phyloP scores from a whole-genome alignment of 1,284 basidiomycete genomes.

The Papiliotrema nemorosa region DNA sequence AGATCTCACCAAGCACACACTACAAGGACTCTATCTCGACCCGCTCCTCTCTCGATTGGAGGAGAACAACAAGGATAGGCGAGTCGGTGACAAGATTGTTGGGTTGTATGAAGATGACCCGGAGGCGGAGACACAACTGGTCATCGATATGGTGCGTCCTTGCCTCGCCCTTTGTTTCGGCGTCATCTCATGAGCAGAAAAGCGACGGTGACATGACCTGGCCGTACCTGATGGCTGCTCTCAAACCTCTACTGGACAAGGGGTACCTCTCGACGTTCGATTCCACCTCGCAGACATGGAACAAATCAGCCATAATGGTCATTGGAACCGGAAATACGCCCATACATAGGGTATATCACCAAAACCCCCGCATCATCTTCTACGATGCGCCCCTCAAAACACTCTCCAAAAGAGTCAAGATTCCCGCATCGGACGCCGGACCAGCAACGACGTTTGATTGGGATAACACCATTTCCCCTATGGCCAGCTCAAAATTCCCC shows the following conservation, averaged over 20 bases:
- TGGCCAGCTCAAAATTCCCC: slow-evolving; percentile 28
- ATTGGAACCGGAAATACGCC: slow-evolving; percentile 41
- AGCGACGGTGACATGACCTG: slow-evolving; percentile 23
- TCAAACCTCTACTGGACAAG: slow-evolving; percentile 23
- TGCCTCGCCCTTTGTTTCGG: neutral
- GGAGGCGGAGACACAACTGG: slow-evolving; percentile 17
- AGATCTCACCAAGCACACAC: slow-evolving; percentile 20
- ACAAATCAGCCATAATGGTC: slow-evolving; percentile 32
- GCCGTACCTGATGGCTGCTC: slow-evolving; percentile 19
- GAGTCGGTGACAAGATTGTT: neutral
- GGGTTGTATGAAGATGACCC: slow-evolving; percentile 23
- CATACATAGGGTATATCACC: slow-evolving; percentile 21
- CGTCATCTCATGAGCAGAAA: slow-evolving; percentile 8
- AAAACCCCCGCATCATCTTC: slow-evolving; percentile 32
- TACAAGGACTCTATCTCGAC: slow-evolving; percentile 24
- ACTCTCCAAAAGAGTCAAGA: slow-evolving; percentile 12
- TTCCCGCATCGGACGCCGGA: slow-evolving; percentile 13
- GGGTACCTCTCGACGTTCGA: slow-evolving; percentile 30
- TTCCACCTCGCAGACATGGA: slow-evolving; percentile 12
- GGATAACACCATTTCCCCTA: slow-evolving; percentile 21
- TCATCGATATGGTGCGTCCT: slow-evolving; percentile 31
- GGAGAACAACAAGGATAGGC: slow-evolving; percentile 12
- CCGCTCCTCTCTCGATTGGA: slow-evolving; percentile 24
- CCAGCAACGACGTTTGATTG: slow-evolving; percentile 16
- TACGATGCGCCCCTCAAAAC: slow-evolving; percentile 35